Evolutionary conservation across 2,329 filamentous ascomycete genomes (phyloP).

Genomic region (Colletotrichum ledebouriae): DNA sequence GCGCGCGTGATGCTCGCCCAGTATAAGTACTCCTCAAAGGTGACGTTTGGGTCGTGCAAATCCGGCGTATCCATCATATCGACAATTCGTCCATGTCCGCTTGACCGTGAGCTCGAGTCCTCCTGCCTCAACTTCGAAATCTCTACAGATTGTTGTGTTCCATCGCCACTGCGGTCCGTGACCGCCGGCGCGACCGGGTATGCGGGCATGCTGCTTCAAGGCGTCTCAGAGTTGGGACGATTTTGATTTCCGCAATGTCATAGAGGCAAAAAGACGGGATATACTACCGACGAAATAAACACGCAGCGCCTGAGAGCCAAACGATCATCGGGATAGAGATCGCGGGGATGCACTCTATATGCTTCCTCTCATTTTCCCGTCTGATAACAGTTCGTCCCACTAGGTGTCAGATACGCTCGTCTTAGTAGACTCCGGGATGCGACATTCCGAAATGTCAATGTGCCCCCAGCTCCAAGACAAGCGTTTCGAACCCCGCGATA

Average conservation of each 20-base stretch:
- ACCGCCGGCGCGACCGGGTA: slow-evolving; percentile 5
- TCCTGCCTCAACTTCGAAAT: background rate
- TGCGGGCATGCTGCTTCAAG: slow-evolving; percentile 17
- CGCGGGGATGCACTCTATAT: background rate
- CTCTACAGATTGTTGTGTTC: background rate
- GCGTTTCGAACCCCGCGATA: slow-evolving; percentile 12
- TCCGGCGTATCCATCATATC: slow-evolving; percentile 11
- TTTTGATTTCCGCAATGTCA: slow-evolving; percentile 7
- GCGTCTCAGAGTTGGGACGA: slow-evolving; percentile 37
- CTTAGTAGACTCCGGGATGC: background rate
- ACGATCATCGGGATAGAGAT: too few relatives aligned
- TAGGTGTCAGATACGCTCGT: too few relatives aligned
- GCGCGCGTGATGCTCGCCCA: slow-evolving; percentile 46
- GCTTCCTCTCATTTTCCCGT: background rate
- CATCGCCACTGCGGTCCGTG: slow-evolving; percentile 21
- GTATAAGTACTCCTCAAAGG: slow-evolving; percentile 48
- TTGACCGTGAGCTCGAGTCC: background rate
- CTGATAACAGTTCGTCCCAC: slow-evolving; percentile 21
- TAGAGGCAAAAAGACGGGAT: background rate
- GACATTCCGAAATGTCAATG: background rate
- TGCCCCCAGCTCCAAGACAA: background rate
- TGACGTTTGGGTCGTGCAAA: slow-evolving; percentile 45
- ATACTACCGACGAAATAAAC: background rate
- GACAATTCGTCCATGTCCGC: slow-evolving; percentile 2
- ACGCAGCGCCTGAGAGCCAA: background rate